These are phyloP conservation scores for Tinospora cordifolia DNA, from an alignment of 164 flowering plant species.

Conservation along the genomic window DNA sequence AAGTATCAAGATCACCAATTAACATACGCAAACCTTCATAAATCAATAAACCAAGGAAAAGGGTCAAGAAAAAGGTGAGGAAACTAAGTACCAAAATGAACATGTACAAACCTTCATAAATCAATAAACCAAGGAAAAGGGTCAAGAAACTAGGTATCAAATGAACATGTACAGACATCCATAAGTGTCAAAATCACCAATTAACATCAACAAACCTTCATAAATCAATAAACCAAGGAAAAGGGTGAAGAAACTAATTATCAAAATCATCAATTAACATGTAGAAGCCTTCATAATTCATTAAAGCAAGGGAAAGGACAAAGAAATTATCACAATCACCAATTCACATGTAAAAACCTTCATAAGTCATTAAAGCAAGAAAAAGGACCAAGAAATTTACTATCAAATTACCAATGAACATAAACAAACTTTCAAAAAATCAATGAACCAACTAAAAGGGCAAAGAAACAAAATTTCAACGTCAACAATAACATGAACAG, in stretches of 20 bases:
- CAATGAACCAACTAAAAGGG: too few species aligned
- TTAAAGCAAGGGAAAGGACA: background rate
- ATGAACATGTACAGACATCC: too few species aligned
- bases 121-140: background rate
- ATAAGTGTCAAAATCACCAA: background rate
- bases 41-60: conserved; percentile 1
- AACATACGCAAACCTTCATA: background rate
- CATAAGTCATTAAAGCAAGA: too few species aligned
- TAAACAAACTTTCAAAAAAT: too few species aligned
- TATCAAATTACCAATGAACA: too few species aligned
- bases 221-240: background rate
- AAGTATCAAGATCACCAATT: background rate
- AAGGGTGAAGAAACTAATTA: too few species aligned
- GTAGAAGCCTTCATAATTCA: background rate
- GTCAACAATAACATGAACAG: too few species aligned
- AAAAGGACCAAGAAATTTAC: too few species aligned
- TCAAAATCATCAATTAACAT: background rate
- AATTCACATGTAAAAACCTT: too few species aligned
- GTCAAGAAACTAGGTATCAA: too few species aligned
- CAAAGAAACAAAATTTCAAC: too few species aligned
- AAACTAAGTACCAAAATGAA: background rate
- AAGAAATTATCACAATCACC: too few species aligned
- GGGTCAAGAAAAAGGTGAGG: background rate
- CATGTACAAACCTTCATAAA: background rate
- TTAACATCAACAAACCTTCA: background rate